Evolutionary conservation across 2,329 filamentous ascomycete genomes (phyloP).

Genomic region (Grosmannia clavigera): DNA sequence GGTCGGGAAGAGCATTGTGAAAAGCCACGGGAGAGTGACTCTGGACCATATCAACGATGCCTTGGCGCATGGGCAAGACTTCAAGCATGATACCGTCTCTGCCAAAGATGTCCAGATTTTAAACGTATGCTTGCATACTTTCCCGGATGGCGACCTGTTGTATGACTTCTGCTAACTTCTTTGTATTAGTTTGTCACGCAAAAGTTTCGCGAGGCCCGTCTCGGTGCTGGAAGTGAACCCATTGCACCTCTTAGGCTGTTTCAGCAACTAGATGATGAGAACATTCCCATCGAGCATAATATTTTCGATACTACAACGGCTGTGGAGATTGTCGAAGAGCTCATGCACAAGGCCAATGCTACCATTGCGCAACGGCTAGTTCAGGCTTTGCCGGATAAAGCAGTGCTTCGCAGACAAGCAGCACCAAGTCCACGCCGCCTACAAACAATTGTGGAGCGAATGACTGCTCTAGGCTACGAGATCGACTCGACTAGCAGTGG

Average conservation of each 20-base stretch:
- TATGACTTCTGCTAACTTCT: slow-evolving; percentile 14
- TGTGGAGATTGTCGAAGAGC: slow-evolving; percentile 88
- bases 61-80: slow-evolving; percentile 49
- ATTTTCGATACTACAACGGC: slow-evolving; percentile 85
- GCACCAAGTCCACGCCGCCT: slow-evolving; percentile 79
- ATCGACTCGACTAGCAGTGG: slow-evolving; percentile 86
- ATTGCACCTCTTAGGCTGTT: slow-evolving; percentile 80
- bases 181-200: slow-evolving; percentile 54
- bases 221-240: slow-evolving; percentile 65
- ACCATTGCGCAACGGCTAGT: slow-evolving; percentile 78
- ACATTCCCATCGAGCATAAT: slow-evolving; percentile 91
- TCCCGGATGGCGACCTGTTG: neutral
- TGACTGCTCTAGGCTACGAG: slow-evolving; percentile 81
- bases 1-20: slow-evolving; percentile 89
- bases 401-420: slow-evolving; percentile 75
- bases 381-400: slow-evolving; percentile 75
- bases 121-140: slow-evolving; percentile 37
- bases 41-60: slow-evolving; percentile 80
- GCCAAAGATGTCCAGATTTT: slow-evolving; percentile 71
- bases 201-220: slow-evolving; percentile 80
- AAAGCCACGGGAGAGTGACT: slow-evolving; percentile 75
- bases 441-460: slow-evolving; percentile 81
- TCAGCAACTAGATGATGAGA: slow-evolving; percentile 94
- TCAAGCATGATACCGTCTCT: slow-evolving; percentile 52
- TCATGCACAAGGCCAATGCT: slow-evolving; percentile 85